Base-by-base conservation (phyloP, 345 rosid species). In the Lagerstroemia speciosa region DNA sequence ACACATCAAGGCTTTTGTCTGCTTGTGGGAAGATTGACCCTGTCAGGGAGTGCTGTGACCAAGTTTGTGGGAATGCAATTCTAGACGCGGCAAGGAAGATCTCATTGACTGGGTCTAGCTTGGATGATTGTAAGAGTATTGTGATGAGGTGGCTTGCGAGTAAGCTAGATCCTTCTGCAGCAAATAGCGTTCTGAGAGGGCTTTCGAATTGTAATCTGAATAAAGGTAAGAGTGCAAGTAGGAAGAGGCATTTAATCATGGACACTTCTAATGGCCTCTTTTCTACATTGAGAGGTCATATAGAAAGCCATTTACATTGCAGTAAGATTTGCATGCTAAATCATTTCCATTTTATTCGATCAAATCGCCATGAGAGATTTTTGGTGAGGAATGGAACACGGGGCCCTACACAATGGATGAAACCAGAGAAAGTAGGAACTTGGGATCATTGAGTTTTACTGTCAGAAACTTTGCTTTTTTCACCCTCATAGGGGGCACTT, bases 151-250 rank as follows among this genome's bases (percentile, higher is more conserved):
- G 89, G 89, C 74, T 85, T 68, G 81, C 85, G 2, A 79, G 83
- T 66, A 85, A 83, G 75, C 81, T 83, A 12, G 80, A 77, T 69
- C 77, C 82, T 66, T 73, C 77, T 63, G 73, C 70, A 15, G 83
- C 87, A 34, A 81, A 79, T 41, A 53, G 46, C 46, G 81, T 79
- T 71, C 84, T 83, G n/a, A 78, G 89, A 76, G 85, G 78, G 70
- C 81, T 85, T 67, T 77, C 89, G 20, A 83, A 76, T 76, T 85
- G 89, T 79, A 73, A 79, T 22, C 76, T 81, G 29, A 85, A 85
- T 69, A 79, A 79, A 76, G 89, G 87, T 85, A 48, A 48, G n/a
- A n/a, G n/a, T n/a, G n/a, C n/a, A n/a, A 68, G 40, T 1, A 31
- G 22, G 17, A 20, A 48, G 53, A 48, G 3, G 2, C 60, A 53